phyloP scores from a whole-genome alignment of 2,329 filamentous ascomycete species.

The Trichoderma gracile region DNA sequence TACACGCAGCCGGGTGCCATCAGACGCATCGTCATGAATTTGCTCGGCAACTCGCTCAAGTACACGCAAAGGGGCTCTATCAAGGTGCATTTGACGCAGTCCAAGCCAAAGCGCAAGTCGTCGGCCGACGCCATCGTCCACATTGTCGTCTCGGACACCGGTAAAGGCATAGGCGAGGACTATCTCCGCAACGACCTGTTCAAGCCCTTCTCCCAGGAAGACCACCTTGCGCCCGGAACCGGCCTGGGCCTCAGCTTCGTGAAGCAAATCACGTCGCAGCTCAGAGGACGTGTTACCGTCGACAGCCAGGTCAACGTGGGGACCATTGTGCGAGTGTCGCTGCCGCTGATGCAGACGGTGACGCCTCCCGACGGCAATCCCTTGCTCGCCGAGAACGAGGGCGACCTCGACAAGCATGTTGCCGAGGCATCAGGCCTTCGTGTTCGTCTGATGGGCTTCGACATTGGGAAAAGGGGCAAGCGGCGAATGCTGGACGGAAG shows the following conservation, averaged over 20 bases:
- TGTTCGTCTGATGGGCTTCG: constrained; percentile 34
- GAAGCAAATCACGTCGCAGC: constrained; percentile 56
- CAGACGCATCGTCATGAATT: constrained; percentile 60
- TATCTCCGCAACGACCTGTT: constrained; percentile 63
- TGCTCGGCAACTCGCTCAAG: constrained; percentile 64
- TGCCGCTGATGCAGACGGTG: constrained; percentile 33
- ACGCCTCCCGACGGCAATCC: constrained; percentile 12
- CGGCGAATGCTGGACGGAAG: constrained; percentile 20
- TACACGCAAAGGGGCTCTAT: constrained; percentile 50
- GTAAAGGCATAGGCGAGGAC: constrained; percentile 64
- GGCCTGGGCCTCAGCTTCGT: constrained; percentile 69
- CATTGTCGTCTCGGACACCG: constrained; percentile 62
- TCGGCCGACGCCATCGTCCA: constrained; percentile 29
- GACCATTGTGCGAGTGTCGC: constrained; percentile 39
- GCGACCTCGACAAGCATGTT: constrained; percentile 35
- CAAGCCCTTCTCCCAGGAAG: constrained; percentile 65
- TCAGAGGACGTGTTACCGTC: constrained; percentile 61
- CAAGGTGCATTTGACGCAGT: constrained; percentile 32
- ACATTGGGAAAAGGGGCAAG: neutral
- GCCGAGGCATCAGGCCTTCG: constrained; percentile 36
- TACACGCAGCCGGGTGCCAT: constrained; percentile 54
- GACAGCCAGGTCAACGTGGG: constrained; percentile 45
- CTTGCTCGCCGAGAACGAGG: constrained; percentile 29
- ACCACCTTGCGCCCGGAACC: constrained; percentile 59
- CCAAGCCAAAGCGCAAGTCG: constrained; percentile 28